Evolutionary conservation across 352 stramenopile genomes (phyloP).

Genomic region (Phytopythium chamaehyphon): DNA sequence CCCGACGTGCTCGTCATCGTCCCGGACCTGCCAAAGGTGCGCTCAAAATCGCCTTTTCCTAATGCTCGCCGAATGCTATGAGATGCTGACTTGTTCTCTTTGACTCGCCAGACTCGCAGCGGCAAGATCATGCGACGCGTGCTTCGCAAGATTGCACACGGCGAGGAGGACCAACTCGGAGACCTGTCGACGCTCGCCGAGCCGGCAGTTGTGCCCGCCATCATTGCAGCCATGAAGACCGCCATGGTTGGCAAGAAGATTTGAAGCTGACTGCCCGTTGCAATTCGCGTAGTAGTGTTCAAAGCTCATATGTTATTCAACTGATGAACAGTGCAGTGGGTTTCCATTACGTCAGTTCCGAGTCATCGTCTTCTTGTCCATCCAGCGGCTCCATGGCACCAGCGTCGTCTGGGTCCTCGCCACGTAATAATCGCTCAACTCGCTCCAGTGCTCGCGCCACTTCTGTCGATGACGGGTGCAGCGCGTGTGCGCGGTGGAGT

Average conservation of each 20-base stretch:
- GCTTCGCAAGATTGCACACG: constrained; percentile 96
- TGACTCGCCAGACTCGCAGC: constrained; percentile 71
- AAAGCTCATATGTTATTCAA: neutral
- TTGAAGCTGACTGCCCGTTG: neutral
- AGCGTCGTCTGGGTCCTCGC: constrained; percentile 62
- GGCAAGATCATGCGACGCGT: constrained; percentile 99
- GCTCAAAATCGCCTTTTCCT: neutral
- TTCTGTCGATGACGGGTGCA: constrained; percentile 51
- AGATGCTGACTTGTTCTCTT: neutral
- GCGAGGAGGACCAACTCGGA: constrained; percentile 93
- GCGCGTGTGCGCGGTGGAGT: constrained; percentile 60
- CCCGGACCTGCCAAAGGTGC: constrained; percentile 84
- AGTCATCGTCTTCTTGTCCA: constrained; percentile 25
- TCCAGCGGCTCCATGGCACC: constrained; percentile 62
- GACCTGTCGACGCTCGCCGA: constrained; percentile 97
- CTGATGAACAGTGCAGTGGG: neutral
- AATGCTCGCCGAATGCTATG: neutral
- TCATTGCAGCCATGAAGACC: constrained; percentile 90
- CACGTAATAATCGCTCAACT: constrained; percentile 77
- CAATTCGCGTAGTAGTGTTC: neutral
- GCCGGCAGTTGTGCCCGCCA: constrained; percentile 90
- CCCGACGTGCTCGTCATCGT: constrained; percentile 94
- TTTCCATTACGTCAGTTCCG: constrained; percentile 1
- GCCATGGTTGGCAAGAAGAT: constrained; percentile 53
- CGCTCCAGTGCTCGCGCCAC: constrained; percentile 56